These are phyloP conservation scores for Symbiodinium natans DNA, from an alignment of 73 alveolate species.

Conservation along the genomic window DNA sequence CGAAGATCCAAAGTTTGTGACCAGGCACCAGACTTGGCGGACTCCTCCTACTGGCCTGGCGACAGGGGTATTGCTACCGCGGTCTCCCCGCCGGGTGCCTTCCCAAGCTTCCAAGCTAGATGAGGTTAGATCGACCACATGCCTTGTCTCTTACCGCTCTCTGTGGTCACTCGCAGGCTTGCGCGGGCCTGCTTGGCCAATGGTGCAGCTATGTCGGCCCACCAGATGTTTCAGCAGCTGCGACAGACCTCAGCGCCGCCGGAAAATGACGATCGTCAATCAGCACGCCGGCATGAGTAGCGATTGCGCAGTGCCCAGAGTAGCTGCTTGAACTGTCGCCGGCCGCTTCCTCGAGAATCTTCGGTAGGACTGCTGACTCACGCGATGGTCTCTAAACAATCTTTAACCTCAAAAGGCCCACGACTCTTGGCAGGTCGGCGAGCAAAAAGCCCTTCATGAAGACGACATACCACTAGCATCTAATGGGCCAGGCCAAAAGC, in stretches of 20 bases:
- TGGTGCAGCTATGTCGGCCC: conserved; percentile 67
- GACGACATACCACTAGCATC: too few relatives aligned
- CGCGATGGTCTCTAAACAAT: too few relatives aligned
- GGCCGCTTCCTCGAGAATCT: background rate
- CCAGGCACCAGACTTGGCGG: background rate
- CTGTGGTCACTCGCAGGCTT: background rate
- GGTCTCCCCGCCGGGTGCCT: background rate
- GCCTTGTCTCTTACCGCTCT: too few relatives aligned
- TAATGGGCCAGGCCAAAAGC: too few relatives aligned
- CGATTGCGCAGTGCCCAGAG: background rate
- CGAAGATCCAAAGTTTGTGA: too few relatives aligned
- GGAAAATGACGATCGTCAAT: background rate
- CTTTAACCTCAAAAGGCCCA: too few relatives aligned
- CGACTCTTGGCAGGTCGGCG: too few relatives aligned
- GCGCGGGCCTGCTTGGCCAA: conserved; percentile 64
- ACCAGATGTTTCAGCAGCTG: conserved; percentile 36
- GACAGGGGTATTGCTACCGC: background rate
- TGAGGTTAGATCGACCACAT: too few relatives aligned
- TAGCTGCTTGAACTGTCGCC: background rate
- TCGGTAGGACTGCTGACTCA: background rate
- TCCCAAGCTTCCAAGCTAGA: background rate
- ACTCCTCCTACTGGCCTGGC: conserved; percentile 1
- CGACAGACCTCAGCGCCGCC: background rate
- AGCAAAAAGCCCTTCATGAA: too few relatives aligned
- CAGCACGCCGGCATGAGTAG: background rate